phyloP scores from a whole-genome alignment of 129 eudicot genomes.

The Logfia minima region DNA sequence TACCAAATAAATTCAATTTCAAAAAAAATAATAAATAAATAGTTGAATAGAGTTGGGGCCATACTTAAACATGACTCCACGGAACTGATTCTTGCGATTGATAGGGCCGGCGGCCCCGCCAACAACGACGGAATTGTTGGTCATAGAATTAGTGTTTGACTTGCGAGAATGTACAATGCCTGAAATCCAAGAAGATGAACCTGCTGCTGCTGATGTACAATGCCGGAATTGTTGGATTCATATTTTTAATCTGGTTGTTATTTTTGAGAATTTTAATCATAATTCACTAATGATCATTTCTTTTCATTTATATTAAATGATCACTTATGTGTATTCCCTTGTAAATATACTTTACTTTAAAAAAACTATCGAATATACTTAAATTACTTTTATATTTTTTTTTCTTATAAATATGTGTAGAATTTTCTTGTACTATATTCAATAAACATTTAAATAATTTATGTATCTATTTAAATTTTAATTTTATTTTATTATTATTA shows the following conservation, averaged over 20 bases:
- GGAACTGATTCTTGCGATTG: constrained; percentile 70
- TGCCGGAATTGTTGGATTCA: constrained; percentile 49
- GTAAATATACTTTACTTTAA: too few relatives aligned
- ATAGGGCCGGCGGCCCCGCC: constrained; percentile 42
- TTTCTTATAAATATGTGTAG: too few relatives aligned
- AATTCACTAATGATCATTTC: neutral
- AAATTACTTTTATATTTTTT: too few relatives aligned
- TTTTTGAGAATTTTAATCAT: too few relatives aligned
- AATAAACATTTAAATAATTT: too few relatives aligned
- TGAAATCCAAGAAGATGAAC: constrained; percentile 62
- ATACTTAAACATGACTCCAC: constrained; percentile 91
- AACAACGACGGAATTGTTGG: constrained; percentile 32
- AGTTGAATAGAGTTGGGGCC: constrained; percentile 85
- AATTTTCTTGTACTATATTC: too few relatives aligned
- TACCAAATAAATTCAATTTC: neutral
- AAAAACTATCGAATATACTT: too few relatives aligned
- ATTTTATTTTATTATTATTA: too few relatives aligned
- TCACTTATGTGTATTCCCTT: too few relatives aligned
- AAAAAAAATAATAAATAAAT: neutral
- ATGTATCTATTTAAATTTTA: too few relatives aligned
- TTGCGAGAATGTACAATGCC: constrained; percentile 84
- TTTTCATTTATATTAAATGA: too few relatives aligned
- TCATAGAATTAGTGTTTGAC: constrained; percentile 37
- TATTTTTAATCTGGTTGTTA: neutral
- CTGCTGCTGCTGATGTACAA: constrained; percentile 33